Conservation (phyloP, 345 rosid species). For the Microcos paniculata region DNA sequence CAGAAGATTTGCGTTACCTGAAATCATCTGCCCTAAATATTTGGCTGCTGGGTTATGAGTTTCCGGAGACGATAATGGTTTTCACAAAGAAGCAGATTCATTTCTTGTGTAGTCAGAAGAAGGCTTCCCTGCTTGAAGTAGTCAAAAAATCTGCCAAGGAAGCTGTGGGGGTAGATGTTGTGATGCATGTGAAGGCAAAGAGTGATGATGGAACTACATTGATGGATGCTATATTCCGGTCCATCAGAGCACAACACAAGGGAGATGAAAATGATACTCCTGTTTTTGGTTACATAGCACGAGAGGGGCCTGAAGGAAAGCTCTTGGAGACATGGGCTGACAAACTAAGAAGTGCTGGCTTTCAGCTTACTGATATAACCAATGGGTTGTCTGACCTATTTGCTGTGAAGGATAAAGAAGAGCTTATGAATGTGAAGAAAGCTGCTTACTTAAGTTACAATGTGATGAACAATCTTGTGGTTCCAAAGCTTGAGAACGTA, state of each 20-base stretch:
- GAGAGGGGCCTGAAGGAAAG: slow-evolving; percentile 84
- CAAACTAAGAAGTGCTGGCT: slow-evolving; percentile 50
- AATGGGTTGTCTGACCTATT: slow-evolving; percentile 80
- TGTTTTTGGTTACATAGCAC: slow-evolving; percentile 65
- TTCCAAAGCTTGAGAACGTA: slow-evolving; percentile 82
- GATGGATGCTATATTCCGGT: slow-evolving; percentile 70
- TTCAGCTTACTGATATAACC: slow-evolving; percentile 64
- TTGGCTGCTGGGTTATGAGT: slow-evolving; percentile 91
- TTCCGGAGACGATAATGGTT: slow-evolving; percentile 91
- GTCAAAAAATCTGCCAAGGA: slow-evolving; percentile 60
- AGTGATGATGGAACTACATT: slow-evolving; percentile 62
- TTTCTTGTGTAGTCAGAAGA: slow-evolving; percentile 76
- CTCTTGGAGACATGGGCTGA: slow-evolving; percentile 84
- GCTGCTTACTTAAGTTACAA: slow-evolving; percentile 72
- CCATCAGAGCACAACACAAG: slow-evolving; percentile 47
- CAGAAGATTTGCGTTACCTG: slow-evolving; percentile 79
- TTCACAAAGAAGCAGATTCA: slow-evolving; percentile 73
- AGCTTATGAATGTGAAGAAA: slow-evolving; percentile 74
- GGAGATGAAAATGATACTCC: slow-evolving; percentile 40
- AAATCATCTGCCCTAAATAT: slow-evolving; percentile 86
- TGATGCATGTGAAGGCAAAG: slow-evolving; percentile 67
- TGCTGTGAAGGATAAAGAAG: slow-evolving; percentile 71
- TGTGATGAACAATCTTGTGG: slow-evolving; percentile 84
- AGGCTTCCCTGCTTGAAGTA: slow-evolving; percentile 69
- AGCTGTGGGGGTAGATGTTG: slow-evolving; percentile 58